A percentile compares a stretch with the other conserved stretches of the same genome.
Evolutionary conservation across 257 asterid genomes (phyloP).

Genomic region (Gentiana dahurica): DNA sequence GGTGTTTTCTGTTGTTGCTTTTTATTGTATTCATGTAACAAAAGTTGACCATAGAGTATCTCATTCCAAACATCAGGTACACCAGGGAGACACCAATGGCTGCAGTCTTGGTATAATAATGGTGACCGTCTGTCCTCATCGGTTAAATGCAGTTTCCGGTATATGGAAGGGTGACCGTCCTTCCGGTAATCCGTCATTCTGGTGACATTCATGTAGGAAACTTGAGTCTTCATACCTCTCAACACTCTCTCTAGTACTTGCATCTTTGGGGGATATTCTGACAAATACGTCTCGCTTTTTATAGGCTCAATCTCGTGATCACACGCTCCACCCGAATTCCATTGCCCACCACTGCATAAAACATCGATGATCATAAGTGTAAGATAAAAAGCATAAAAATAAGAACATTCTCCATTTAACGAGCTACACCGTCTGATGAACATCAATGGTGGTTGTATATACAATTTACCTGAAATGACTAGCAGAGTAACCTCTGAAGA

Average conservation of each 20-base stretch:
- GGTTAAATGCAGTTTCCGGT: constrained; percentile 36
- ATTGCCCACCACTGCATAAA: constrained; percentile 54
- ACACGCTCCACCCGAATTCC: constrained; percentile 71
- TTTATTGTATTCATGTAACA: constrained; percentile 30
- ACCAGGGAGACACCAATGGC: constrained; percentile 88
- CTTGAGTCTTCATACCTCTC: constrained; percentile 30
- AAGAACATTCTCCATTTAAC: too few relatives aligned
- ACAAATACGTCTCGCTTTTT: constrained; percentile 36
- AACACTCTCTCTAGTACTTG: constrained; percentile 38
- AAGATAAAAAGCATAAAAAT: too few relatives aligned
- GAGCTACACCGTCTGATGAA: too few relatives aligned
- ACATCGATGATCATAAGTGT: neutral
- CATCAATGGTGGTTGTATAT: neutral
- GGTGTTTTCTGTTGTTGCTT: constrained; percentile 17
- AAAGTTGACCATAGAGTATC: constrained; percentile 41
- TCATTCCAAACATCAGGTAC: constrained; percentile 81
- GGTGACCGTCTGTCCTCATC: constrained; percentile 30
- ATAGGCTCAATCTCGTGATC: constrained; percentile 48
- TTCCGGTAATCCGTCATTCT: constrained; percentile 51
- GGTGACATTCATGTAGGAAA: constrained; percentile 47
- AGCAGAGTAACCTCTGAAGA: constrained; percentile 64
- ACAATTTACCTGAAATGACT: constrained; percentile 80
- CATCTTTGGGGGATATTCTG: constrained; percentile 41
- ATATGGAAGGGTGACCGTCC: constrained; percentile 66
- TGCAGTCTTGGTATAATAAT: constrained; percentile 51